Evolutionary conservation across 116 monocot species (phyloP), one percentile per base, ranked within the genome.

Genomic region (Cymodocea nodosa): DNA sequence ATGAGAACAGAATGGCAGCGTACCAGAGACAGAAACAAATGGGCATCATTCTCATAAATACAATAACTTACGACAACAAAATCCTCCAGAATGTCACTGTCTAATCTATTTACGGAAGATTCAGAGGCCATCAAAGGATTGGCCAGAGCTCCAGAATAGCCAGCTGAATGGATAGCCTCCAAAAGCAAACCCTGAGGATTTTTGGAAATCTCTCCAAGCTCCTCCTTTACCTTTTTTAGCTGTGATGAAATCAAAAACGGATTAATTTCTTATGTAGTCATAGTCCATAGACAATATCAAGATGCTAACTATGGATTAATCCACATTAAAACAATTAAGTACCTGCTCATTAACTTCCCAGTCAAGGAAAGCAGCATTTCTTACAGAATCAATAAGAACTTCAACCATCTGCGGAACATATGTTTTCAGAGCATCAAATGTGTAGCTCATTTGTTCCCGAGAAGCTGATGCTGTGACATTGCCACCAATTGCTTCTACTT

Each of bases 301-400:
- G 9, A 4, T 22, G 56, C 56, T 20, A 56, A 20, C 22, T 56
- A 56, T 6, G 20, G 56, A 2, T 6, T 4, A 20, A 37, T 11
- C 15, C 18, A 18, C 36, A 37, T 35, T 18, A 62, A 10, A 9
- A 36, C n/a, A 62, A 62, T 35, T 23, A 16, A 15, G 15, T 50
- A 97, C 97, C 91, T 88, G 85, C 53, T 97, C 91, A 50, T 85
- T 88, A 56, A 97, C 84, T 71, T 97, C 97, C 97, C 91, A 91
- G 69, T 91, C 88, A 56, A 91, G 75, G 67, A 91, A 97, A 73
- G 50, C 71, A 56, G 91, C 76, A 67, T 97, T 97, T 59, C 97
- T 83, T 16, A 97, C 82, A 62, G 73, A 72, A 72, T 97, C 97
- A 73, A 91, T 69, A 65, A 97, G 91, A 37, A 97, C 79, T 73